A percentile compares a stretch with the other conserved stretches of the same genome.
phyloP scores from a whole-genome alignment of 305 asterid genomes.

The Fraxinus greggii region DNA sequence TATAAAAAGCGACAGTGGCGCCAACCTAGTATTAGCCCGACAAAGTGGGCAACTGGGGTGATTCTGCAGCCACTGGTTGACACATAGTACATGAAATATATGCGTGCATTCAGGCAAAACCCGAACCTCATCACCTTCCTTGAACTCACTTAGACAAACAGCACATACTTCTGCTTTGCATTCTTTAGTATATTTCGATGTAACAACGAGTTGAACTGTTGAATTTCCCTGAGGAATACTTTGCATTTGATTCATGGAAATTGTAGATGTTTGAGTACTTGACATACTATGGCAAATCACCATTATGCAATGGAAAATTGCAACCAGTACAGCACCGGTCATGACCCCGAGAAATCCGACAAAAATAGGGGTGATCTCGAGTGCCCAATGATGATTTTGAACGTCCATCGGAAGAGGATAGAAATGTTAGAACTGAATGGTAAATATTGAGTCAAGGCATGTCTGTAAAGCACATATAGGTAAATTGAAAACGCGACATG shows the following conservation, averaged over 20 bases:
- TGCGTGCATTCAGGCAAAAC: constrained; percentile 13
- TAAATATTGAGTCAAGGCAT: not conserved
- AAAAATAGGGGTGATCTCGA: not conserved
- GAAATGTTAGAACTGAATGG: not conserved
- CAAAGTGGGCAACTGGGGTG: constrained; percentile 36
- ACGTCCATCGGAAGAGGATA: not conserved
- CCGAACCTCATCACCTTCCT: constrained; percentile 13
- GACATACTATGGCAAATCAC: not conserved
- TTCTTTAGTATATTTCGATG: constrained; percentile 12
- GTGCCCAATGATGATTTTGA: not conserved
- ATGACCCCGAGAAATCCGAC: not conserved
- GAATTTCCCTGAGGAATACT: not conserved
- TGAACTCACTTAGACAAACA: constrained; percentile 29
- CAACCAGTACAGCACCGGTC: not conserved
- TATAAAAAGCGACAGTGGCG: not conserved
- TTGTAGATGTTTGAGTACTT: not conserved
- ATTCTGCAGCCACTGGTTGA: constrained; percentile 31
- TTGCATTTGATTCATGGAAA: constrained; percentile 2
- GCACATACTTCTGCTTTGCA: constrained; percentile 29
- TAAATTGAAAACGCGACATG: not conserved
- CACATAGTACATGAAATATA: constrained; percentile 32
- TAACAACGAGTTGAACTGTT: constrained; percentile 14
- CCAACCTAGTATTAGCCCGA: constrained; percentile 23
- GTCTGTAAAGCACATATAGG: not conserved
- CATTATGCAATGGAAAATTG: constrained; percentile 2